Percentiles rank a stretch among this genome's conserved stretches.
These are phyloP conservation scores for Mycena epipterygia DNA, from an alignment of 768 basidiomycete species.

Conservation along the genomic window DNA sequence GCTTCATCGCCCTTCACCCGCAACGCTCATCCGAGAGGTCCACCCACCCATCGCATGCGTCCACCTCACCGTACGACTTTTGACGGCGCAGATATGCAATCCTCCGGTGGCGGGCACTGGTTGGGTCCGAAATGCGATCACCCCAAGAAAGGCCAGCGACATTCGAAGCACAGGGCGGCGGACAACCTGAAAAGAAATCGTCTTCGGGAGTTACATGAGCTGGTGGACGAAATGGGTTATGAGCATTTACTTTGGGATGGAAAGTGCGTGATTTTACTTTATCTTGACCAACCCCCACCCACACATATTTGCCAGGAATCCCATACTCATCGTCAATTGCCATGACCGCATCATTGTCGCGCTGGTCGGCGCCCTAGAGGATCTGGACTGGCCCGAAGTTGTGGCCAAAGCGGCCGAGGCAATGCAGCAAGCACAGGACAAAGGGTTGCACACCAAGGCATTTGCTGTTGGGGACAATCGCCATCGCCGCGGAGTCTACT, in stretches of 20 bases:
- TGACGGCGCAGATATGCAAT: too few relatives aligned
- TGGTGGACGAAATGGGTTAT: too few relatives aligned
- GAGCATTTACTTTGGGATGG: slow-evolving; percentile 9
- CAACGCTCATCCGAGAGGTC: neutral
- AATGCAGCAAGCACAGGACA: slow-evolving; percentile 5
- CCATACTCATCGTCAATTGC: slow-evolving; percentile 18
- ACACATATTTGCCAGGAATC: neutral
- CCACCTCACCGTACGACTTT: too few relatives aligned
- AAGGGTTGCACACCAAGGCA: neutral
- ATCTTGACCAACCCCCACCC: neutral
- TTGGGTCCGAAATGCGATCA: neutral
- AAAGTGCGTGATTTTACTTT: neutral
- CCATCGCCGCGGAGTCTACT: slow-evolving; percentile 40
- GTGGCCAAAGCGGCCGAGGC: slow-evolving; percentile 8
- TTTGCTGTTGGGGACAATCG: slow-evolving; percentile 19
- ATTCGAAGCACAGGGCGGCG: neutral
- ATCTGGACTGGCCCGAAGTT: too few relatives aligned
- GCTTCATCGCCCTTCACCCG: neutral
- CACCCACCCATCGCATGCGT: neutral
- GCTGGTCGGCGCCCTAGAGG: slow-evolving; percentile 31
- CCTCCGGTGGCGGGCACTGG: neutral
- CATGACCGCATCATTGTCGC: slow-evolving; percentile 19
- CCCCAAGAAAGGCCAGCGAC: neutral
- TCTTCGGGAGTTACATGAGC: neutral
- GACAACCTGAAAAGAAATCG: neutral